A percentile compares a stretch with the other conserved stretches of the same genome.
Evolutionary conservation across 73 alveolate genomes (phyloP).

Genomic region (Diophrys sp.): DNA sequence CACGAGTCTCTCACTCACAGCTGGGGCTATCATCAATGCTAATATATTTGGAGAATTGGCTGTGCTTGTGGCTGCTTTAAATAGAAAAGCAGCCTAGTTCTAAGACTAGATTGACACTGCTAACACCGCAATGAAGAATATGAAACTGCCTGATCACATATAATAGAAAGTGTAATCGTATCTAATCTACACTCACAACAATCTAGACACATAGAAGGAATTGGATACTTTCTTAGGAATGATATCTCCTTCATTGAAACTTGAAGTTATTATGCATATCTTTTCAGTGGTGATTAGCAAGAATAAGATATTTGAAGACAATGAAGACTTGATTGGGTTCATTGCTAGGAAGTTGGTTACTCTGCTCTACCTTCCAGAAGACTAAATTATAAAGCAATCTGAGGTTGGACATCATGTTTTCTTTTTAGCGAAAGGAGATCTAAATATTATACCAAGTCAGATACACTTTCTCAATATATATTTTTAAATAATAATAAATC

Average conservation of each 20-base stretch:
- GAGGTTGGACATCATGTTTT: too few relatives aligned
- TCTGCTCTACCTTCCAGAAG: slow-evolving; percentile 17
- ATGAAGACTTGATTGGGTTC: not conserved
- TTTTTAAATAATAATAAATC: too few relatives aligned
- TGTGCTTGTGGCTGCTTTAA: slow-evolving; percentile 6
- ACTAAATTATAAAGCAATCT: too few relatives aligned
- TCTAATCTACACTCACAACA: slow-evolving; percentile 29
- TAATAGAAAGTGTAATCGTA: slow-evolving; percentile 21
- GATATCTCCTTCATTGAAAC: slow-evolving; percentile 45
- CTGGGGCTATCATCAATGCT: too few relatives aligned
- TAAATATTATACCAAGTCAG: too few relatives aligned
- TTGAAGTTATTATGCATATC: slow-evolving; percentile 28
- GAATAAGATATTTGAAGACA: slow-evolving; percentile 45
- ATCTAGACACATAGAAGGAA: slow-evolving; percentile 37
- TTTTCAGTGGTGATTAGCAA: slow-evolving; percentile 23
- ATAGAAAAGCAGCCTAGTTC: slow-evolving; percentile 22
- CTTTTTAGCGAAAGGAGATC: too few relatives aligned
- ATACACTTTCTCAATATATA: too few relatives aligned
- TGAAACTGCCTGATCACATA: slow-evolving; percentile 53
- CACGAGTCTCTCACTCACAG: too few relatives aligned
- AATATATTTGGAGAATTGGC: slow-evolving; percentile 40
- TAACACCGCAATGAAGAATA: slow-evolving; percentile 62
- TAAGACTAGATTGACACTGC: slow-evolving; percentile 22
- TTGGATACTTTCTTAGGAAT: slow-evolving; percentile 35
- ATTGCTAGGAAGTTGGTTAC: slow-evolving; percentile 9